phyloP scores from a whole-genome alignment of 306 rosid species.

The Calophaca sinica region DNA sequence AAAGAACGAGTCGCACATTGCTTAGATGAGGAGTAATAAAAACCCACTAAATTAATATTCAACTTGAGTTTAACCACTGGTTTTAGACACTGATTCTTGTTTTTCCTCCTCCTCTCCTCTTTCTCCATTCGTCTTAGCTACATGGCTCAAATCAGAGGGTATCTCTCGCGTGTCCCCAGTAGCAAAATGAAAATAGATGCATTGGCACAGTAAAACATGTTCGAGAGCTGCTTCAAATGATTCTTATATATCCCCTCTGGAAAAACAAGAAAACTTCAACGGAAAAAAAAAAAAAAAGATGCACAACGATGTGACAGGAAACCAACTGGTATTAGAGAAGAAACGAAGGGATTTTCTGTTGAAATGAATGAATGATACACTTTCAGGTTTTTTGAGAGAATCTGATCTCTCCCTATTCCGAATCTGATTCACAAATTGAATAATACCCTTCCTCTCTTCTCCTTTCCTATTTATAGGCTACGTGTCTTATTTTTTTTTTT shows the following conservation, averaged over 20 bases:
- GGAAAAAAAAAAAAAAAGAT: not conserved
- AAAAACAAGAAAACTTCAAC: not conserved
- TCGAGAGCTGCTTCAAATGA: constrained; percentile 18
- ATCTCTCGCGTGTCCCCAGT: constrained; percentile 19
- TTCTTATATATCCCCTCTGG: not conserved
- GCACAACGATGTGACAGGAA: too few relatives aligned
- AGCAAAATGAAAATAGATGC: constrained; percentile 32
- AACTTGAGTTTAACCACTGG: not conserved
- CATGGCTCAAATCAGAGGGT: constrained; percentile 22
- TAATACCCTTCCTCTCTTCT: too few relatives aligned
- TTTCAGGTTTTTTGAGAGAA: too few relatives aligned
- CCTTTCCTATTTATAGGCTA: too few relatives aligned
- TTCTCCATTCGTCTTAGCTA: not conserved
- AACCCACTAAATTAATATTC: not conserved
- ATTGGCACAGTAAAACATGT: constrained; percentile 4
- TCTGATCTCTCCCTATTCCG: too few relatives aligned
- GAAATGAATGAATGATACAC: too few relatives aligned
- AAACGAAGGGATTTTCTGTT: too few relatives aligned
- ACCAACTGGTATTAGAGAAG: too few relatives aligned
- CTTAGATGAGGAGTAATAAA: not conserved
- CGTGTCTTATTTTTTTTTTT: too few relatives aligned
- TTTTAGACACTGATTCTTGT: not conserved
- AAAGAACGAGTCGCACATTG: not conserved
- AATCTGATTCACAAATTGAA: too few relatives aligned
- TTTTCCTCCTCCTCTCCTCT: not conserved